Percentiles rank a stretch among this genome's conserved stretches.
These are phyloP conservation scores for Hyaloraphidium curvatum DNA, from an alignment of 192 early-diverging fungal genomes.

Conservation along the genomic window DNA sequence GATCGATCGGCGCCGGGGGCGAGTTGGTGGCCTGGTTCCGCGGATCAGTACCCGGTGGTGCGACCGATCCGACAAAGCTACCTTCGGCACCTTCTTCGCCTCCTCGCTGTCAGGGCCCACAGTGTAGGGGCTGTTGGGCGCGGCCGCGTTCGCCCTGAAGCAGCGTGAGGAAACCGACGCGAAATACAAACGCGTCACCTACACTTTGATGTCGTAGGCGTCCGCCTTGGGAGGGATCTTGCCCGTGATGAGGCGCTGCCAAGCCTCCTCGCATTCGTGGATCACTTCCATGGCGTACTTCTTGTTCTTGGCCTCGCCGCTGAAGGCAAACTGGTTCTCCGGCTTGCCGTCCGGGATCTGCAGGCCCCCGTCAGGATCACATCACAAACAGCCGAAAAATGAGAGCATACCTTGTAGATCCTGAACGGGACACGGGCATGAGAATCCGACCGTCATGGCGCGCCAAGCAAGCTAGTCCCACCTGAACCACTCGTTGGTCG, in stretches of 20 bases:
- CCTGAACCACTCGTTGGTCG: conserved; percentile 99
- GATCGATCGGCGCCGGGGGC: too few relatives aligned
- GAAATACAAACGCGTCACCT: conserved; percentile 10
- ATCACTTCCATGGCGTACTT: conserved; percentile 80
- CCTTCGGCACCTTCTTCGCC: too few relatives aligned
- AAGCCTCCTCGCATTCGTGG: conserved; percentile 84
- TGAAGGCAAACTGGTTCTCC: conserved; percentile 98
- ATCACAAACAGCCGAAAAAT: too few relatives aligned
- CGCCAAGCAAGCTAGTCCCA: too few relatives aligned
- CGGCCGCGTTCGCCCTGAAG: conserved; percentile 42
- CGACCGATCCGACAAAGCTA: too few relatives aligned
- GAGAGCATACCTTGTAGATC: too few relatives aligned
- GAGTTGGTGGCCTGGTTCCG: too few relatives aligned
- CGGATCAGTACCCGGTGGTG: too few relatives aligned
- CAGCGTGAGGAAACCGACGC: not conserved
- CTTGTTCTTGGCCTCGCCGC: conserved; percentile 49
- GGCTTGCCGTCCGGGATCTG: conserved; percentile 99
- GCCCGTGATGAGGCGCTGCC: conserved; percentile 62
- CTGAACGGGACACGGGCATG: too few relatives aligned
- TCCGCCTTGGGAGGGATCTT: conserved; percentile 38
- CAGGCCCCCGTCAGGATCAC: too few relatives aligned
- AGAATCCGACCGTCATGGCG: too few relatives aligned
- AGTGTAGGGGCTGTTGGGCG: conserved; percentile 53
- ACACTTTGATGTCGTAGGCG: conserved; percentile 52
- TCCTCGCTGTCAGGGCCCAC: conserved; percentile 31